These are phyloP conservation scores for Metroxylon sagu DNA, from an alignment of 176 grass and related monocot genomes.

Conservation along the genomic window DNA sequence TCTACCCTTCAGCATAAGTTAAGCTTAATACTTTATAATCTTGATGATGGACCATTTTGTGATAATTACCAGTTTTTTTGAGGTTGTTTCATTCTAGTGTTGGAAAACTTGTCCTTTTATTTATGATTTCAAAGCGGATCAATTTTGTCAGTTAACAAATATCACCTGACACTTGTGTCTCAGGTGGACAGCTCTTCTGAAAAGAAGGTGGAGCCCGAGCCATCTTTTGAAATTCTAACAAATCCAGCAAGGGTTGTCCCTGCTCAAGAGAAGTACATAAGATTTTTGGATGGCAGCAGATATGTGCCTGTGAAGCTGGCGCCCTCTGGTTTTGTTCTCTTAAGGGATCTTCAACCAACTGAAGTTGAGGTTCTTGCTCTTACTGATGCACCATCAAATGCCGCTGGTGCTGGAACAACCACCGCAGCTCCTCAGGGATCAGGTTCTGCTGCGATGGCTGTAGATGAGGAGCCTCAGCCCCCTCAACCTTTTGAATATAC, in stretches of 20 bases:
- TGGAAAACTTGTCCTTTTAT: too few relatives aligned
- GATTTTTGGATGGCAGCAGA: conserved; percentile 70
- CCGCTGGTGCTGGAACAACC: conserved; percentile 12
- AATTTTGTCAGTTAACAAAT: too few relatives aligned
- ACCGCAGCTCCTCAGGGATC: conserved; percentile 31
- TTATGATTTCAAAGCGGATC: too few relatives aligned
- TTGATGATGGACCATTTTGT: too few relatives aligned
- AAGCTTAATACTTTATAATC: too few relatives aligned
- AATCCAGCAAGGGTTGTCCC: conserved; percentile 93
- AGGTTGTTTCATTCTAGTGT: too few relatives aligned
- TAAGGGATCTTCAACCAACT: conserved; percentile 64
- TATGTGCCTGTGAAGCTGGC: conserved; percentile 85
- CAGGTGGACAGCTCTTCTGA: conserved; percentile 67
- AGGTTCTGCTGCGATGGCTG: conserved; percentile 63
- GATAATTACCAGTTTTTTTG: too few relatives aligned
- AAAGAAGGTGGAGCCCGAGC: conserved; percentile 85
- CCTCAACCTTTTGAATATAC: conserved; percentile 84
- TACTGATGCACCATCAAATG: conserved; percentile 53
- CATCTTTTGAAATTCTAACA: conserved; percentile 57
- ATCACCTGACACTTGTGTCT: neutral
- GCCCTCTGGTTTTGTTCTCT: conserved; percentile 75
- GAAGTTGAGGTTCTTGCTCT: conserved; percentile 81
- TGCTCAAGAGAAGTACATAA: conserved; percentile 90
- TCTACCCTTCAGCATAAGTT: too few relatives aligned
- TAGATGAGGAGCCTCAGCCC: conserved; percentile 71